Evolutionary conservation across 1,284 basidiomycete genomes (phyloP).

Genomic region (Albatrellus sp.): DNA sequence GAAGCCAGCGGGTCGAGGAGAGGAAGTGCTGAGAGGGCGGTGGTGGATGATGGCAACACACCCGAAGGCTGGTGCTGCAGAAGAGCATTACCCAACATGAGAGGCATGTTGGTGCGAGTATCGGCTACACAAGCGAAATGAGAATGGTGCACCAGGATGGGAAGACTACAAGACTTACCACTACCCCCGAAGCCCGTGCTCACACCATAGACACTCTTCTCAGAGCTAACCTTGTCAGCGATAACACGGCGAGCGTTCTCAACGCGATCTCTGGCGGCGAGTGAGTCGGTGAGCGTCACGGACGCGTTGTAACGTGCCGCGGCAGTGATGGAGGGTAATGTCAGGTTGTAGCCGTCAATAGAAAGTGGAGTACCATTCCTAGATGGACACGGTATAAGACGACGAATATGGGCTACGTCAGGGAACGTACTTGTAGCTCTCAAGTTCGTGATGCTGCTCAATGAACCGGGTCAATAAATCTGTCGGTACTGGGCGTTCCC

Average conservation of each 20-base stretch:
- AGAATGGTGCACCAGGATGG: slow-evolving; percentile 15
- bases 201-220: slow-evolving; percentile 69
- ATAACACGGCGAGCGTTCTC: slow-evolving; percentile 50
- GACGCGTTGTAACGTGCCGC: slow-evolving; percentile 49
- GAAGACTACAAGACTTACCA: slow-evolving; percentile 27
- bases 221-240: slow-evolving; percentile 50
- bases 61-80: slow-evolving; percentile 74
- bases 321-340: slow-evolving; percentile 64
- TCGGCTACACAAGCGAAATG: slow-evolving; percentile 28
- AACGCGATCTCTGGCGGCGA: slow-evolving; percentile 35
- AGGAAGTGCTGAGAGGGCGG: slow-evolving; percentile 36
- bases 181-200: slow-evolving; percentile 76
- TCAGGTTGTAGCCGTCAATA: slow-evolving; percentile 58
- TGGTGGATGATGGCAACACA: slow-evolving; percentile 43
- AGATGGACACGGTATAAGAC: slow-evolving; percentile 4
- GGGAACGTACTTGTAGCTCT: slow-evolving; percentile 36
- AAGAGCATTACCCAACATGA: slow-evolving; percentile 62
- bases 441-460: slow-evolving; percentile 36
- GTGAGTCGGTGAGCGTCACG: slow-evolving; percentile 40
- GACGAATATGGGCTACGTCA: slow-evolving; percentile 7
- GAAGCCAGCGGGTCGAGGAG: slow-evolving; percentile 56
- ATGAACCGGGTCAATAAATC: slow-evolving; percentile 31
- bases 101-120: slow-evolving; percentile 59
- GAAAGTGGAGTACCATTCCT: slow-evolving; percentile 50
- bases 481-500: slow-evolving; percentile 5